phyloP scores from a whole-genome alignment of 768 basidiomycete species.

The Neoboletus brunneissimus region DNA sequence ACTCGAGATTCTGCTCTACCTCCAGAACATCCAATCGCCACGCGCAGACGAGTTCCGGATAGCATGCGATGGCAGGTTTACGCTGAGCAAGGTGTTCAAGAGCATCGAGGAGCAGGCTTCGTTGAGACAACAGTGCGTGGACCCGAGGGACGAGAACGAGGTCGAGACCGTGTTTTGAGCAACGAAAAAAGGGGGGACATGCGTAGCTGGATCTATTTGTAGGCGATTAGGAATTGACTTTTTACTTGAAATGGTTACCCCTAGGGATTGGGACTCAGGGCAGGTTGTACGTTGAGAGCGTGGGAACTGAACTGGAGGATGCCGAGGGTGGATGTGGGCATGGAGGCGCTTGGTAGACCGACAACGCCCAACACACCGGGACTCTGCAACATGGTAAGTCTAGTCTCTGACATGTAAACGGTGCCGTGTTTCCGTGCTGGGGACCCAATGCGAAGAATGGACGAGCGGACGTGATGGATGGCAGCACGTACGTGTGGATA shows the following conservation, averaged over 20 bases:
- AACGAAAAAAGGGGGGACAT: too few relatives aligned
- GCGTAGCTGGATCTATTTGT: neutral
- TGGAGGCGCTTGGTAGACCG: neutral
- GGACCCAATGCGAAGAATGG: neutral
- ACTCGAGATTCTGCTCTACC: slow-evolving; percentile 44
- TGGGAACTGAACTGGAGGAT: slow-evolving; percentile 22
- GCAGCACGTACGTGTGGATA: neutral
- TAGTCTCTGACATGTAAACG: neutral
- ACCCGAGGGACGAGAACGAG: slow-evolving; percentile 20
- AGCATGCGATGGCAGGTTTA: slow-evolving; percentile 52
- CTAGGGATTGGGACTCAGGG: too few relatives aligned
- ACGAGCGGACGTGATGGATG: slow-evolving; percentile 8
- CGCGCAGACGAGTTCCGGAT: slow-evolving; percentile 61
- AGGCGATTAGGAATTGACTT: neutral
- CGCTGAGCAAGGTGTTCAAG: slow-evolving; percentile 67
- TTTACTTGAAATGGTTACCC: neutral
- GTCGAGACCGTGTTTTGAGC: slow-evolving; percentile 26
- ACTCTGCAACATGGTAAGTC: slow-evolving; percentile 32
- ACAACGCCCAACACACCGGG: slow-evolving; percentile 21
- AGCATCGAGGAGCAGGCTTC: slow-evolving; percentile 45
- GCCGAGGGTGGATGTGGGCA: slow-evolving; percentile 13
- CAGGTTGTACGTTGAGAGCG: slow-evolving; percentile 18
- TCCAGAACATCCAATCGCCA: slow-evolving; percentile 48
- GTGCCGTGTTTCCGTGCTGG: neutral
- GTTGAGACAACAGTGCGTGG: slow-evolving; percentile 32